Evolutionary conservation across 306 rosid genomes (phyloP), one percentile per base, ranked within the genome.

Genomic region (Oemleria cerasiformis): DNA sequence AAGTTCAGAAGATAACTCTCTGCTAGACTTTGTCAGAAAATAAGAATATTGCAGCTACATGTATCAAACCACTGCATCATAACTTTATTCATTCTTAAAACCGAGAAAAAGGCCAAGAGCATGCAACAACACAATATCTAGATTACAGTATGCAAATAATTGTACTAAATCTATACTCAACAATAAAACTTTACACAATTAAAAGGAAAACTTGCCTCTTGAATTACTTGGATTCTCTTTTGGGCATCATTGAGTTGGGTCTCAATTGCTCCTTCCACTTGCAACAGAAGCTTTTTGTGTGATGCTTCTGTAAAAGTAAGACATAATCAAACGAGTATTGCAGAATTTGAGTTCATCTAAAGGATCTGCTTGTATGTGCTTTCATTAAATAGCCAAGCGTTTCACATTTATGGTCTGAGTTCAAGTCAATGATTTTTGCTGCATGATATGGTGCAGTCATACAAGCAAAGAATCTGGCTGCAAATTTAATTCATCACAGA

Each of bases 191-290:
- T 55, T 36, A 71, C 67, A 54, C 23, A 57, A 73, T 75, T 6
- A 44, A 34, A 20, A 49, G 67, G 56, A 70, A 67, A 78, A 73
- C 92, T 77, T 88, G 83, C 99, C 99, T 88, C 84, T 8, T 86
- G 91, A 51, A 89, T 81, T 51, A 82, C 80, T 65, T 79, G 73
- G 77, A 94, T 84, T 86, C 79, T 91, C 75, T 77, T 85, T 72
- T 94, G 83, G 74, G 97, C 91, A 64, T 89, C 92, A 36, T 72
- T 80, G 71, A 94, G 85, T 83, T 83, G 86, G 77, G 75, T 67
- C 72, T 84, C 89, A 74, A 84, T 77, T 73, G 82, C 81, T 82
- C 77, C 88, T 86, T 94, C 96, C 85, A 81, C 88, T 86, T 89
- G 92, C 73, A 82, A 59, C 34, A 94, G 79, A 81, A 85, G 90